Evolutionary conservation across 2,329 filamentous ascomycete genomes (phyloP).

Genomic region (Fusarium subtropicale): DNA sequence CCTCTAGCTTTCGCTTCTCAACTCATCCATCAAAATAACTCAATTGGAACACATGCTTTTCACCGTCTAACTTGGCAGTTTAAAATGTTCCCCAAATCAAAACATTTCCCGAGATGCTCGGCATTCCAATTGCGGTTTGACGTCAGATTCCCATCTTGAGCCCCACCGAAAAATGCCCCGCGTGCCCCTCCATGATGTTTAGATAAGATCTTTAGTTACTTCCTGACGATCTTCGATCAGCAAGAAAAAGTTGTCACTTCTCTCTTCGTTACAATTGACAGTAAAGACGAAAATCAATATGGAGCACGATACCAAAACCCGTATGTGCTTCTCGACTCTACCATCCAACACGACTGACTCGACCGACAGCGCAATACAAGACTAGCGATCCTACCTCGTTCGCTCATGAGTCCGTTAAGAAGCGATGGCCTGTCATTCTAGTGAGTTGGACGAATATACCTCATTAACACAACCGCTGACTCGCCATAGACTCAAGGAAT

Average conservation of each 20-base stretch:
- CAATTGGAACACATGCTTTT: background rate
- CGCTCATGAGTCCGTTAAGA: constrained; percentile 83
- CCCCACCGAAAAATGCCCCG: constrained; percentile 45
- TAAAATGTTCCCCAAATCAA: background rate
- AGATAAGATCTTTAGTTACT: constrained; percentile 16
- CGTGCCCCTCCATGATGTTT: constrained; percentile 46
- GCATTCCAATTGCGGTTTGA: constrained; percentile 35
- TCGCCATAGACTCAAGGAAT: constrained; percentile 81
- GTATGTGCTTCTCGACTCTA: constrained; percentile 59
- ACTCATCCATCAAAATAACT: background rate
- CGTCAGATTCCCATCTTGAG: constrained; percentile 43
- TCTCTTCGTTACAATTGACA: background rate
- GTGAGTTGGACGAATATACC: constrained; percentile 60
- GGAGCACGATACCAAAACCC: constrained; percentile 80
- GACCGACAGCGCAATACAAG: constrained; percentile 73
- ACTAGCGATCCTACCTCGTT: constrained; percentile 90
- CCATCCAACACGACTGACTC: constrained; percentile 26
- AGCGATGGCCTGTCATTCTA: constrained; percentile 94
- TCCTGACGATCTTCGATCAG: constrained; percentile 22
- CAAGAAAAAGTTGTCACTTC: background rate
- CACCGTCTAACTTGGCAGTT: background rate
- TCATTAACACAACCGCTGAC: constrained; percentile 11
- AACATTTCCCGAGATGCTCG: constrained; percentile 21
- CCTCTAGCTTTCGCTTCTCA: background rate
- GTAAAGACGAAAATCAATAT: constrained; percentile 56